Evolutionary conservation across 495 filamentous ascomycete species (phyloP).

Genomic region (Annulohypoxylon bovei): DNA sequence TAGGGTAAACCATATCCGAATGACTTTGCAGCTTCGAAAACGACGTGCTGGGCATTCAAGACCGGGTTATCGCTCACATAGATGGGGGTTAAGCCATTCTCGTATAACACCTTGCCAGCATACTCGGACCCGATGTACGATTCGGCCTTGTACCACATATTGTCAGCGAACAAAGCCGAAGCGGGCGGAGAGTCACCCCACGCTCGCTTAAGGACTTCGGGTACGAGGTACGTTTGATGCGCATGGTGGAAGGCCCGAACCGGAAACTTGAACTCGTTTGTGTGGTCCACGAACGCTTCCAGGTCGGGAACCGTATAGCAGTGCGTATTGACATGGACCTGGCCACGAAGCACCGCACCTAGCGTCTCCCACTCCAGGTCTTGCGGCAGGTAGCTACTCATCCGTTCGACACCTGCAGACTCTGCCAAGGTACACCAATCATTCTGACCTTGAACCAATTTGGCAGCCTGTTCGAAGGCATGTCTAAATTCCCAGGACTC

Average conservation of each 20-base stretch:
- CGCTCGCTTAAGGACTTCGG: constrained; percentile 65
- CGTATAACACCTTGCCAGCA: constrained; percentile 68
- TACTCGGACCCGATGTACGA: constrained; percentile 67
- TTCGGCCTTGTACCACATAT: constrained; percentile 72
- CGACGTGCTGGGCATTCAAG: constrained; percentile 60
- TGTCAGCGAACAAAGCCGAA: constrained; percentile 66
- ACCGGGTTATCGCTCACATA: constrained; percentile 63
- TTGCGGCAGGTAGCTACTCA: constrained; percentile 59
- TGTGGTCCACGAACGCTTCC: constrained; percentile 69
- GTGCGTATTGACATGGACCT: constrained; percentile 71
- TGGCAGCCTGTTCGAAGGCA: constrained; percentile 66
- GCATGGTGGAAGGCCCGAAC: constrained; percentile 73
- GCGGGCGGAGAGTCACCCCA: constrained; percentile 58
- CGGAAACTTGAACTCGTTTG: constrained; percentile 71
- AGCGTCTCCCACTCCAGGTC: constrained; percentile 67
- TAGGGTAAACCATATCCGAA: constrained; percentile 69
- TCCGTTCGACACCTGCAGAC: constrained; percentile 49
- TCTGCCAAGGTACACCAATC: constrained; percentile 67
- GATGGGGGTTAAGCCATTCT: constrained; percentile 64
- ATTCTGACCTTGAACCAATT: constrained; percentile 62
- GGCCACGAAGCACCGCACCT: constrained; percentile 66
- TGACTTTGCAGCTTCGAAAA: constrained; percentile 69
- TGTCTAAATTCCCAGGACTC: constrained; percentile 72
- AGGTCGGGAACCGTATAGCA: constrained; percentile 74
- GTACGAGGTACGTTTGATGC: constrained; percentile 67